Base-by-base conservation (phyloP, 805 yeast genomes). In the Isabelozyma pseudorhagii region DNA sequence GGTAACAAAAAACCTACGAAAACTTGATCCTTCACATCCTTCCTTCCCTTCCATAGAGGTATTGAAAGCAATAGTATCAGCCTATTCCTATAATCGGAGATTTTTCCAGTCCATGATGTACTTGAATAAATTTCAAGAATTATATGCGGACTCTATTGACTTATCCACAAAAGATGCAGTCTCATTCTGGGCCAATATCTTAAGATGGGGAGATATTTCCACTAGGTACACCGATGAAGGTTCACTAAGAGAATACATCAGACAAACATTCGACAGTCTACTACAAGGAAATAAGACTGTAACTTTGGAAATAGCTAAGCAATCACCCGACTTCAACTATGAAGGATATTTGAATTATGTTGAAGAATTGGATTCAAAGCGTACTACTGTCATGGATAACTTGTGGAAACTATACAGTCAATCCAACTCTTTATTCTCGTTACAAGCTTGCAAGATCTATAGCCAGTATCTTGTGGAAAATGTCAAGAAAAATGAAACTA, bases 131-230 rank as follows among this genome's bases (percentile, higher is more conserved):
- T 71, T 74, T 53, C 77, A 72, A 53, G 54, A 60, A 5, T 48
- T 55, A 34, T 74, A 68, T 47, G 51, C 53, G 1, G 27, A 34
- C 27, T 49, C 58, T 8, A 47, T 67, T 21, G 61, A 63, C 39
- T 50, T 66, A 25, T 49, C 55, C 11, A 42, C 48, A 3, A 34
- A 40, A 3, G 41, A 47, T 8, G 48, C 69, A 28, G 59, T 58
- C 49, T 45, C 55, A 2, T 66, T 74, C 49, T 74, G 77, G 77
- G 71, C 65, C 49, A 60, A 57, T 41, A 45, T 71, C 2, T 66
- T 74, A 54, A 61, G 61, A 46, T 72, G 77, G 77, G 62, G 69
- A 47, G 69, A 72, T 47, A 50, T 61, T 34, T 50, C 64, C n/a
- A 69, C 77, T 21, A 57, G 59, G 42, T 72, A 47, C 51, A 58